Percentiles rank a stretch among this genome's conserved stretches.
Evolutionary conservation across 805 yeast genomes (phyloP).

Genomic region (Metschnikowia colocasiae): DNA sequence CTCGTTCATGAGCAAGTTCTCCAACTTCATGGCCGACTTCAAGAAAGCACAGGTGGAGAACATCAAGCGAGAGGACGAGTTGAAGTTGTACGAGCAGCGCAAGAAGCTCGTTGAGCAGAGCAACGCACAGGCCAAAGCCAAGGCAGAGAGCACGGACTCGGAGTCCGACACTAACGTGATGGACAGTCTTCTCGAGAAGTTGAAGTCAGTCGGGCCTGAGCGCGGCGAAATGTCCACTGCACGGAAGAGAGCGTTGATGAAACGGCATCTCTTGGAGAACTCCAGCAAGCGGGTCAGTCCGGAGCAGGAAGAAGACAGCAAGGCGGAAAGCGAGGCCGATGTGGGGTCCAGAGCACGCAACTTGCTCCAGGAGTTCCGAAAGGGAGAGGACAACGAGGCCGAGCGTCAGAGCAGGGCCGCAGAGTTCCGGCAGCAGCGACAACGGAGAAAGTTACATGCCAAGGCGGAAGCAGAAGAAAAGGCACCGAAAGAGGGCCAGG

Average conservation of each 20-base stretch:
- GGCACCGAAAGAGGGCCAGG: not conserved
- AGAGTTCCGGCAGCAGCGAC: slow-evolving; percentile 16
- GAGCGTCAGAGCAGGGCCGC: slow-evolving; percentile 13
- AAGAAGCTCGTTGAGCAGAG: slow-evolving; percentile 57
- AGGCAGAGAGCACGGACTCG: slow-evolving; percentile 22
- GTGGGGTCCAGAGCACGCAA: slow-evolving; percentile 60
- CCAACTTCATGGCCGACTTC: slow-evolving; percentile 57
- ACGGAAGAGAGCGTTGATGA: slow-evolving; percentile 71
- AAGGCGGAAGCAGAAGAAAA: not conserved
- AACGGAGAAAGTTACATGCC: slow-evolving; percentile 13
- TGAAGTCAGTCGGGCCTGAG: slow-evolving; percentile 80
- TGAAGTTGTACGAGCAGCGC: slow-evolving; percentile 68
- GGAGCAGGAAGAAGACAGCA: slow-evolving; percentile 3
- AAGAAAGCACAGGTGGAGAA: slow-evolving; percentile 65
- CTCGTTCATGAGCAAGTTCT: slow-evolving; percentile 59
- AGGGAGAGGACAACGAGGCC: slow-evolving; percentile 16
- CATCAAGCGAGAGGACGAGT: slow-evolving; percentile 63
- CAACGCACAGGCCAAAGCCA: slow-evolving; percentile 23
- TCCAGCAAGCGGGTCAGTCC: slow-evolving; percentile 15
- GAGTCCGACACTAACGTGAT: slow-evolving; percentile 57
- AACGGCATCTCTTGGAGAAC: slow-evolving; percentile 53
- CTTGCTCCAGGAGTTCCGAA: slow-evolving; percentile 57
- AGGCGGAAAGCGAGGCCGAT: slow-evolving; percentile 31
- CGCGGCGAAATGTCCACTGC: slow-evolving; percentile 78
- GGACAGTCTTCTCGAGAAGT: slow-evolving; percentile 81